Evolutionary conservation across 2,329 filamentous ascomycete species (phyloP), one percentile per base, ranked within the genome.

Genomic region (Bimuria novae-zelandiae): DNA sequence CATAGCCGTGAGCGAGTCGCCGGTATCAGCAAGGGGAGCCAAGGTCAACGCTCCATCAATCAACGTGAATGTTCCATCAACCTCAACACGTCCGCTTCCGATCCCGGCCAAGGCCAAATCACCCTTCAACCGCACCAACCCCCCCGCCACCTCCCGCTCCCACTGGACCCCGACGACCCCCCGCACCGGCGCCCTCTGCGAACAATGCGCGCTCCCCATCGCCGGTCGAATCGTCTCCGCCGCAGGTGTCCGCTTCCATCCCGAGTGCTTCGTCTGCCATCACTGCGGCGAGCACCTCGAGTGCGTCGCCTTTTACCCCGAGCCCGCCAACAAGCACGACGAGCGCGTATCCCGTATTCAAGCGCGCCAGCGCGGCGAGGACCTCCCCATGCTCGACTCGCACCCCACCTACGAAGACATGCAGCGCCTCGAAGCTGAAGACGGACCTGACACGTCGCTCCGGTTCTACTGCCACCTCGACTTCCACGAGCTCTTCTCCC

Each of bases 391-490:
- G 45, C 58, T 71, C 2, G 62, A 65, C 19, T 56, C 68, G 4
- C 66, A 70, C 51, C 60, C 70, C 1, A 85, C 85, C 2, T 84
- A 83, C 25, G 78, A 84, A 69, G 87, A 85, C 10, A 82, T 83
- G 74, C 81, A 49, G n/a, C 60, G 62, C 7, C 64, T 81, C 2
- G 87, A 90, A 33, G 61, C 70, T 23, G 68, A 74, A 35, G 89
- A 93, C 63, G 87, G 88, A 36, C 55, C 44, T 21, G 89, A 93
- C 69, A 82, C 84, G 32, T 55, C 64, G 2, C 80, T 90, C 40
- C 86, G 93, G 10, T 97, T 97, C 82, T 99, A 89, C 78, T 99
- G 94, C 76, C 93, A 97, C 71, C 83, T 99, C n/a, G 94, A 99
- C 78, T 99, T 92, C 84, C 94, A 99, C 74, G 94, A 99, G 76